Evolutionary conservation across 257 asterid genomes (phyloP).

Genomic region (Solanum paucissectum): DNA sequence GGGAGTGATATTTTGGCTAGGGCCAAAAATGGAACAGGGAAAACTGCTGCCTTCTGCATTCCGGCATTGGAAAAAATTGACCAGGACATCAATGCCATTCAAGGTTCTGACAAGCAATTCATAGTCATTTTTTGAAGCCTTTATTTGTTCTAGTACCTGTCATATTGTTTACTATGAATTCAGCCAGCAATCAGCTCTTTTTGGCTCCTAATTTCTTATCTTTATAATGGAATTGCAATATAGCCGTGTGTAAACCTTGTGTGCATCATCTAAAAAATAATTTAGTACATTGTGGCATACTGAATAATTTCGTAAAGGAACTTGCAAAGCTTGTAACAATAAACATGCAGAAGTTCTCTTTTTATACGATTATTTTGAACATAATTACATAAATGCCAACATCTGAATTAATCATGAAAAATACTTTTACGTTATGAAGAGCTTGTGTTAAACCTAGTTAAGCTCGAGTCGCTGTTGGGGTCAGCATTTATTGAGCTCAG

Average conservation of each 20-base stretch:
- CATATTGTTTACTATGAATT: background rate
- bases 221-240: background rate
- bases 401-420: background rate
- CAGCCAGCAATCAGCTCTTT: background rate
- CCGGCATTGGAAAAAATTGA: conserved; percentile 90
- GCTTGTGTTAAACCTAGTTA: background rate
- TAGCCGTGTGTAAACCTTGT: background rate
- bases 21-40: conserved; percentile 94
- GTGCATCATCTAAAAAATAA: background rate
- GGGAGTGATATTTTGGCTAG: conserved; percentile 91
- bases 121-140: background rate
- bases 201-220: background rate
- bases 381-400: background rate
- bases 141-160: background rate
- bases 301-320: background rate
- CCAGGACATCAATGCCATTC: conserved; percentile 69
- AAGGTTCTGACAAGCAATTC: conserved; percentile 33
- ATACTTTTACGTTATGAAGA: background rate
- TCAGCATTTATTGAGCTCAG: background rate
- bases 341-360: background rate
- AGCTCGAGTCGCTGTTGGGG: background rate
- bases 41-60: conserved; percentile 89
- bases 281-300: background rate
- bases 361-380: background rate
- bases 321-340: background rate